phyloP scores from a whole-genome alignment of 495 filamentous ascomycete species.

The Chaetomium tenue region DNA sequence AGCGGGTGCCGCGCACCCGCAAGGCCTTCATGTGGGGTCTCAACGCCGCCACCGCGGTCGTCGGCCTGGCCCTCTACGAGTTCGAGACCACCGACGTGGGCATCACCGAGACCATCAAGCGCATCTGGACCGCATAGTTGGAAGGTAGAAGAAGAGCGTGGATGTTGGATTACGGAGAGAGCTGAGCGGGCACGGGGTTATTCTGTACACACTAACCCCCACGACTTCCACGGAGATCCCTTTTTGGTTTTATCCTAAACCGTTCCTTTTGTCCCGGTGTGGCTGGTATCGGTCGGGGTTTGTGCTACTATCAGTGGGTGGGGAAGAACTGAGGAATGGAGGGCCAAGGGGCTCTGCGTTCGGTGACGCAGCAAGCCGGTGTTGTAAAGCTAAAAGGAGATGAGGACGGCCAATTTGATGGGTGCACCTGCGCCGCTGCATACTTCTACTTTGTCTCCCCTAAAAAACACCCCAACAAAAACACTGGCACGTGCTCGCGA shows the following conservation, averaged over 20 bases:
- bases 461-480: too few relatives aligned
- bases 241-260: conserved; percentile 14
- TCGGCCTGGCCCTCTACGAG: conserved; percentile 88
- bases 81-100: conserved; percentile 99
- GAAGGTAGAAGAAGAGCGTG: not conserved
- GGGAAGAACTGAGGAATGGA: not conserved
- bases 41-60: conserved; percentile 71
- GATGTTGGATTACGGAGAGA: conserved; percentile 10
- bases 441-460: too few relatives aligned
- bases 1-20: conserved; percentile 64
- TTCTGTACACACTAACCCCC: conserved; percentile 7
- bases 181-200: conserved; percentile 10
- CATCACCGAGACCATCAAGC: conserved; percentile 80
- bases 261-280: conserved; percentile 19
- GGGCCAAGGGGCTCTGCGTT: not conserved
- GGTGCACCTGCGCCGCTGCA: conserved; percentile 6
- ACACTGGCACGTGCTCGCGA: not conserved
- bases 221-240: conserved; percentile 18
- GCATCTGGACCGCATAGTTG: conserved; percentile 72
- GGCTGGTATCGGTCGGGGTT: conserved; percentile 3
- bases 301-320: not conserved
- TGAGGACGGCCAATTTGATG: conserved; percentile 9
- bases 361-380: not conserved
- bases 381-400: conserved; percentile 16
- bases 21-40: conserved; percentile 70